A percentile compares a stretch with the other conserved stretches of the same genome.
These are phyloP conservation scores for Apiosordaria backusii DNA, from an alignment of 495 filamentous ascomycete species.

Conservation along the genomic window DNA sequence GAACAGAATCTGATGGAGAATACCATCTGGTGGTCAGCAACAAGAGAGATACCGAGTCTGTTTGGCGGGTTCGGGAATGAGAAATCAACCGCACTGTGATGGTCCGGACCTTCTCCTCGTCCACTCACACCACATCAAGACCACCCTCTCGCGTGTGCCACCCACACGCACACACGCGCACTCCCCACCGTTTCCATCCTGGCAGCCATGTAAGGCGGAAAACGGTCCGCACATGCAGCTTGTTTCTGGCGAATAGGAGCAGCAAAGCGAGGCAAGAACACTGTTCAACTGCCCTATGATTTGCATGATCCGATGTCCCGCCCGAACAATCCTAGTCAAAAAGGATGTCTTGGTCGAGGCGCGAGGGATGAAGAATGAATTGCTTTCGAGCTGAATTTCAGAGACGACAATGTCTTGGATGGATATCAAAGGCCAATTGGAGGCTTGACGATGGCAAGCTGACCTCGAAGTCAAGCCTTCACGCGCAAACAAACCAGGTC, in stretches of 20 bases:
- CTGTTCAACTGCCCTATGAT: conserved; percentile 33
- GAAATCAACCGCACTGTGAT: conserved; percentile 8
- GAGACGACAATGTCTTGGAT: neutral
- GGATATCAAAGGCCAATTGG: conserved; percentile 2
- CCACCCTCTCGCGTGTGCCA: conserved; percentile 19
- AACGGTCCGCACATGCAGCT: conserved; percentile 43
- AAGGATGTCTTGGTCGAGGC: neutral
- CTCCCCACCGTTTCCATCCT: conserved; percentile 28
- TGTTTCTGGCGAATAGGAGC: conserved; percentile 32
- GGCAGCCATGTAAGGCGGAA: conserved; percentile 41
- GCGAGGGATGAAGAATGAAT: neutral
- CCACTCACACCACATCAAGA: conserved; percentile 14
- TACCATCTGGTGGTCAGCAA: neutral
- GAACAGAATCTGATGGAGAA: neutral
- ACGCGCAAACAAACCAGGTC: neutral
- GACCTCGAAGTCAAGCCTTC: conserved; percentile 22
- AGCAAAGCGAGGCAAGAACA: conserved; percentile 21
- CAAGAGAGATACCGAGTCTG: neutral
- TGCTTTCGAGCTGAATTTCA: neutral
- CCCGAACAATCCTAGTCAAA: conserved; percentile 4
- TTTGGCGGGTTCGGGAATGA: neutral
- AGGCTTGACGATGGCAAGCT: neutral
- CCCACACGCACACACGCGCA: conserved; percentile 12
- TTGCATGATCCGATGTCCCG: conserved; percentile 34
- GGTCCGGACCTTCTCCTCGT: conserved; percentile 3